Evolutionary conservation across 2,329 filamentous ascomycete species (phyloP).

Genomic region (Claviceps pazoutovae): DNA sequence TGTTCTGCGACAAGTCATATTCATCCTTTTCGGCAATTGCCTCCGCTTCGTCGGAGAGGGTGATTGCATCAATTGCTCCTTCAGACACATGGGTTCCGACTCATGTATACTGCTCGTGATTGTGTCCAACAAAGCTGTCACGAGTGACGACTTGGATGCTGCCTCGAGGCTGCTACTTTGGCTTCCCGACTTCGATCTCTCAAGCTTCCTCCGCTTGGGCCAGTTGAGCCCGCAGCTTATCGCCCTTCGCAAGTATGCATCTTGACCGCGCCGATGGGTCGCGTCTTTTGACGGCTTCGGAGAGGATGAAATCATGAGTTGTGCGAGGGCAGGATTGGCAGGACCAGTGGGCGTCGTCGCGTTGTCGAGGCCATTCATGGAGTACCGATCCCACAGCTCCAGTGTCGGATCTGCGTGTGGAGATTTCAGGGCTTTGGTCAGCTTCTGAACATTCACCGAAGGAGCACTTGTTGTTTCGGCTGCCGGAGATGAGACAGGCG

Average conservation of each 20-base stretch:
- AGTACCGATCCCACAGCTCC: conserved; percentile 67
- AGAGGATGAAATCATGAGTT: conserved; percentile 57
- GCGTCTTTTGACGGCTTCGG: conserved; percentile 41
- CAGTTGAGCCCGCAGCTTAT: conserved; percentile 58
- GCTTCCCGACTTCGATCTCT: conserved; percentile 28
- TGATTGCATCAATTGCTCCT: conserved; percentile 21
- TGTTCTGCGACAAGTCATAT: conserved; percentile 11
- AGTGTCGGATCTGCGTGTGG: conserved; percentile 58
- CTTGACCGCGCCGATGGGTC: conserved; percentile 24
- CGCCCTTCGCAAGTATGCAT: conserved; percentile 41
- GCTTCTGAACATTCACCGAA: conserved; percentile 42
- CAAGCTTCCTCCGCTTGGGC: conserved; percentile 54
- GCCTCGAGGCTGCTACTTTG: conserved; percentile 27
- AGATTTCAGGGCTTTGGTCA: conserved; percentile 47
- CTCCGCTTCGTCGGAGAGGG: conserved; percentile 31
- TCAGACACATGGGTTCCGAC: conserved; percentile 20
- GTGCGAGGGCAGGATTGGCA: conserved; percentile 43
- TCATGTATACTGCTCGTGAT: conserved; percentile 42
- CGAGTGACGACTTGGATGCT: conserved; percentile 40
- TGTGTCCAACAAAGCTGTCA: conserved; percentile 52
- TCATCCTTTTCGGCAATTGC: conserved; percentile 9
- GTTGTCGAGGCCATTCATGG: conserved; percentile 31
- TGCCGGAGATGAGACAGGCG: conserved; percentile 54
- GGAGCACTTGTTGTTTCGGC: conserved; percentile 28
- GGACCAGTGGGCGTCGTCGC: conserved; percentile 29